Evolutionary conservation across 2,329 filamentous ascomycete genomes (phyloP), one percentile per base, ranked within the genome.

Genomic region (Colletotrichum limetticola): DNA sequence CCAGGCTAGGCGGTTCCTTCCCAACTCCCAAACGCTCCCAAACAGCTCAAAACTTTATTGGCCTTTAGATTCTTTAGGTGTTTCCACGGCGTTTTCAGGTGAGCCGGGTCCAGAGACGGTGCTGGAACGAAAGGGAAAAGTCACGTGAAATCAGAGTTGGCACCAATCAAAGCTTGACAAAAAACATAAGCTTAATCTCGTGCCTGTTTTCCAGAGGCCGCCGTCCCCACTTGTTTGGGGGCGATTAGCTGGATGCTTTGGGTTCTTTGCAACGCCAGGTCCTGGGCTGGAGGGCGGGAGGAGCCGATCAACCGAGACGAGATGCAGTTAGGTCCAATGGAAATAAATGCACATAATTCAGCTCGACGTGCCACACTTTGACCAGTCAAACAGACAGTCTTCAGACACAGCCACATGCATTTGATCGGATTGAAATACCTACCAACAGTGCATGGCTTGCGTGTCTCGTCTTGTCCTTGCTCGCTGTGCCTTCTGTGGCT

Each of bases 141-240:
- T 72, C 70, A 72, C 70, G 66, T 72, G 66, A 7, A 5, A 24
- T 22, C 1, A 1, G 1, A 5, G 1, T 46, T 42, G 12, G 24
- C 22, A 2, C 66, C 60, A 60, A 65, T 68, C 35, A 60, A 11
- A 37, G 19, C n/a, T 28, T 32, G 19, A 55, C 30, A 16, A 56
- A 35, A 49, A 58, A 58, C 46, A 70, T 72, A 70, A 72, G 70
- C 70, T 72, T 72, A 72, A 60, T 46, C 55, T 66, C 37, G n/a
- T 14, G 24, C 55, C 55, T 56, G 56, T 24, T 62, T 59, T 26
- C 30, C n/a, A 65, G 66, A 72, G 60, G 66, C 60, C 70, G 55
- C 66, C 70, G 8, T 49, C 55, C 14, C 55, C 19, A 32, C 52
- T 14, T 14, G 4, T 7, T 26, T 26, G 24, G 19, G n/a, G 11